Evolutionary conservation across 2,329 filamentous ascomycete species (phyloP).

Genomic region (Xylariaceae sp.): DNA sequence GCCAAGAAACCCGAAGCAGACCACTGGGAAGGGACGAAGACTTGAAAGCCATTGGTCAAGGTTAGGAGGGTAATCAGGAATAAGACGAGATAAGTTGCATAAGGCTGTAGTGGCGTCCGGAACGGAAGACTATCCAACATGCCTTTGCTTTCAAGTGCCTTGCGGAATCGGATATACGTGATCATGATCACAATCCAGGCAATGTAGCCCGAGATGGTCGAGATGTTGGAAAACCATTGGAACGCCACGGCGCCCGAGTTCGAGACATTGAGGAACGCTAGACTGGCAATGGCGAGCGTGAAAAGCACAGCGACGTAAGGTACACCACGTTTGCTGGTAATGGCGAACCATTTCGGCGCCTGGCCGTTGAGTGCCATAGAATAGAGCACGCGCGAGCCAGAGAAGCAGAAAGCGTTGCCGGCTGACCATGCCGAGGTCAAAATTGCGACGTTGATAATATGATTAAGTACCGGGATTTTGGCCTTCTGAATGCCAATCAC

Average conservation of each 20-base stretch:
- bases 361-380: constrained; percentile 71
- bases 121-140: constrained; percentile 60
- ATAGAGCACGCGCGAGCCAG: constrained; percentile 72
- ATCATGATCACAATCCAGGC: constrained; percentile 66
- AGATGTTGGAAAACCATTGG: constrained; percentile 75
- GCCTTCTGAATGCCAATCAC: constrained; percentile 72
- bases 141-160: constrained; percentile 60
- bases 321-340: constrained; percentile 66
- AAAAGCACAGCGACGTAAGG: constrained; percentile 62
- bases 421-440: constrained; percentile 71
- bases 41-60: constrained; percentile 77
- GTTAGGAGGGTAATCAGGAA: constrained; percentile 66
- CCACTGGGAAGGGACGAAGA: constrained; percentile 74
- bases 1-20: constrained; percentile 68
- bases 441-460: constrained; percentile 72
- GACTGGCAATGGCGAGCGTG: constrained; percentile 65
- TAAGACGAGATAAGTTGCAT: constrained; percentile 67
- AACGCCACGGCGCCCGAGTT: constrained; percentile 69
- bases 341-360: constrained; percentile 66
- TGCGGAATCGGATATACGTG: constrained; percentile 65
- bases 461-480: constrained; percentile 67
- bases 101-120: constrained; percentile 63
- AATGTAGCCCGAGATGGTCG: constrained; percentile 66
- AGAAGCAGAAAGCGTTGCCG: constrained; percentile 68
- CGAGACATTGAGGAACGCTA: constrained; percentile 74